Base-by-base conservation (phyloP, 192 early-diverging fungal species). In the Diversispora eburnea region DNA sequence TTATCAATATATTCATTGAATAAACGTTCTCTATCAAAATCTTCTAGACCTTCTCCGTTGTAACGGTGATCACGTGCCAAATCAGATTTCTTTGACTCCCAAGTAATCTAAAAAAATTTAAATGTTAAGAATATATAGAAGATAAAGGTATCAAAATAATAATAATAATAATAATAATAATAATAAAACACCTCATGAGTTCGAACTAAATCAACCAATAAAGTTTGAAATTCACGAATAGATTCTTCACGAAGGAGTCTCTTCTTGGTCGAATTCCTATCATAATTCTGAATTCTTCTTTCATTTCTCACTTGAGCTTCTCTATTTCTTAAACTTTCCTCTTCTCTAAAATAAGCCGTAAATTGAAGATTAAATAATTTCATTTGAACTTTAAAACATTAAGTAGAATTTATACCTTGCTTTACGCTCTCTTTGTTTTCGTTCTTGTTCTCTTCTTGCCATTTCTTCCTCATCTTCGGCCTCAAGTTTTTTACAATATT, bases 231-330 rank as follows among this genome's bases (percentile, higher is more conserved):
- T 33, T 75, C 51, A 13, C 67, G 70, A 25, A 66, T 56, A 4
- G 85, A 86, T 47, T 88, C 84, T 10, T 78, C 79, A 9, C 72
- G 66, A 42, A 77, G 56, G 1, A 84, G 74, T 19, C 25, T 68
- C 33, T 69, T 76, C 39, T 81, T 76, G 17, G 75, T 75, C 39
- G 45, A 22, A 42, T 75, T 72, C 15, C 74, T 75, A 73, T 88
- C 81, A n/a, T 80, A 75, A 25, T 73, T 75, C 10, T 80, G 65
- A n/a, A 57, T 47, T 5, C 41, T 70, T 47, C 65, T 68, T 59
- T 88, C 86, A 8, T 75, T 77, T 17, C 82, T 77, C 46, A 88
- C 87, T 49, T 84, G 74, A 49, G 69, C 81, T 78, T 88, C 87
- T 17, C 87, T 78, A 66, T 88, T 82, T 20, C 84, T 78, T 41